Evolutionary conservation across 495 filamentous ascomycete species (phyloP).

Genomic region (Evernia prunastri): DNA sequence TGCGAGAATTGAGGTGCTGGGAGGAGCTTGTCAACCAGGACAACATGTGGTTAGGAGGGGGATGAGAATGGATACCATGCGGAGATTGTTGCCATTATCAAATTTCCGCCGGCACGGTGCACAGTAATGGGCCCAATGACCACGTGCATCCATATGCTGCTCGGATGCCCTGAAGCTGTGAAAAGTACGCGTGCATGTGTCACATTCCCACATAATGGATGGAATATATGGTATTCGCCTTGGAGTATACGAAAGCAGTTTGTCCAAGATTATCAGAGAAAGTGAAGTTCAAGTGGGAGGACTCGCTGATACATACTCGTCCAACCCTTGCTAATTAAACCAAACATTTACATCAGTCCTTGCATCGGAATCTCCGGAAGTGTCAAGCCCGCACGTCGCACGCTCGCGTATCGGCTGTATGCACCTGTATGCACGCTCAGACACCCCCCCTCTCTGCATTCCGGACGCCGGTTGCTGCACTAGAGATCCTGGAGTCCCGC

Average conservation of each 20-base stretch:
- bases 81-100: conserved; percentile 35
- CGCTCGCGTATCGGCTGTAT: not conserved
- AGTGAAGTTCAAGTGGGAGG: not conserved
- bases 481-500: too few species aligned
- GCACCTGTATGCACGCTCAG: not conserved
- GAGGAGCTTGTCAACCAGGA: conserved; percentile 4
- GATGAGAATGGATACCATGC: conserved; percentile 29
- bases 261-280: not conserved
- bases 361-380: too few species aligned
- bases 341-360: too few species aligned
- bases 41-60: not conserved
- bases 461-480: too few species aligned
- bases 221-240: not conserved
- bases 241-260: not conserved
- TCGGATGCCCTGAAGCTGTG: conserved; percentile 24
- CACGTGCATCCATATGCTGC: conserved; percentile 34
- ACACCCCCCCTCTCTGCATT: too few species aligned
- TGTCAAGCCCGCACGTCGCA: not conserved
- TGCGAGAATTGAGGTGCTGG: conserved; percentile 42
- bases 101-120: conserved; percentile 33
- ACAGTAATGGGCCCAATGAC: conserved; percentile 40
- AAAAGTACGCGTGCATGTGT: conserved; percentile 35
- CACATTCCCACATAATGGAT: conserved; percentile 27
- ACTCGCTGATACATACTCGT: too few species aligned
- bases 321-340: too few species aligned